phyloP scores from a whole-genome alignment of 2,329 filamentous ascomycete genomes.

The Raffaelea ambrosiae region DNA sequence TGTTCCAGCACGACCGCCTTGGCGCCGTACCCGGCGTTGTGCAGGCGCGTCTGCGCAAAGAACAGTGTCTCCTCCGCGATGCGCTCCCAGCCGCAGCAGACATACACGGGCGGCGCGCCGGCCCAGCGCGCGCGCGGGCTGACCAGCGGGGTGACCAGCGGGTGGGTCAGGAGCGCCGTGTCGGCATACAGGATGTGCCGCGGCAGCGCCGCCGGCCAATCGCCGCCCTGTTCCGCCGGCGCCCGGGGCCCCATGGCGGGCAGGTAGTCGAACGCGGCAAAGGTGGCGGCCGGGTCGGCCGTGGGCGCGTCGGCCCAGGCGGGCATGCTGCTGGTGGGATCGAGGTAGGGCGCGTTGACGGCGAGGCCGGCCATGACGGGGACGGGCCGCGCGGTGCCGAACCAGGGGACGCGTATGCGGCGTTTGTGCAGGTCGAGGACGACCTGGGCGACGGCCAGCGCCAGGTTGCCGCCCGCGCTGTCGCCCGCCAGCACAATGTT shows the following conservation, averaged over 20 bases:
- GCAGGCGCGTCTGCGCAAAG: slow-evolving; percentile 50
- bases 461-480: slow-evolving; percentile 66
- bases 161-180: slow-evolving; percentile 51
- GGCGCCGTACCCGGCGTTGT: slow-evolving; percentile 49
- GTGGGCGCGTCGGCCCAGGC: no score
- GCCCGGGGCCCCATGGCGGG: slow-evolving; percentile 25
- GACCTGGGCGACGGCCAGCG: slow-evolving; percentile 57
- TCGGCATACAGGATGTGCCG: slow-evolving; percentile 45
- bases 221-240: slow-evolving; percentile 26
- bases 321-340: slow-evolving; percentile 56
- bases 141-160: slow-evolving; percentile 57
- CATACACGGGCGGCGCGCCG: slow-evolving; percentile 55
- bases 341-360: slow-evolving; percentile 60
- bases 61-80: slow-evolving; percentile 59
- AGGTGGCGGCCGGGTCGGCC: slow-evolving; percentile 26
- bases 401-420: slow-evolving; percentile 45
- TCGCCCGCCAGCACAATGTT: slow-evolving; percentile 68
- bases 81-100: slow-evolving; percentile 63
- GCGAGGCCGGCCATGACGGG: slow-evolving; percentile 60
- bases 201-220: slow-evolving; percentile 50
- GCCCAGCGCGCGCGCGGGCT: slow-evolving; percentile 44
- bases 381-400: slow-evolving; percentile 47
- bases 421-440: slow-evolving; percentile 52
- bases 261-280: slow-evolving; percentile 54
- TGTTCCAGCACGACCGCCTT: slow-evolving; percentile 59